These are phyloP conservation scores for Coemansia sp. DNA, from an alignment of 192 early-diverging fungal species.

Conservation along the genomic window DNA sequence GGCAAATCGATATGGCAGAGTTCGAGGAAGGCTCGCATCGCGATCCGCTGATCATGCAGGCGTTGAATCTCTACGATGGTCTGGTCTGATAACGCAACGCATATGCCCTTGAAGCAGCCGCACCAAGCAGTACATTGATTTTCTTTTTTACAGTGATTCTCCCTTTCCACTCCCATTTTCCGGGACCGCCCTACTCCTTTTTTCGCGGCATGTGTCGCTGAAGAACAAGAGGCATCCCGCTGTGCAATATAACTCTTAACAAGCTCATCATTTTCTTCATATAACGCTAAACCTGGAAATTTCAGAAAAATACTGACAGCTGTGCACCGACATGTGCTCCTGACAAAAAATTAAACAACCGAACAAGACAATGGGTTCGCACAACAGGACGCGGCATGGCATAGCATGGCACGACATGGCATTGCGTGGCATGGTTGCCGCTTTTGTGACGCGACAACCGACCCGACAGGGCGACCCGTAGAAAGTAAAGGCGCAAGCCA, in stretches of 20 bases:
- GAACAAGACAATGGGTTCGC: no score
- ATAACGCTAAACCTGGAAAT: no score
- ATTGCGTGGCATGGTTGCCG: background rate
- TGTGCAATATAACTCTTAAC: no score
- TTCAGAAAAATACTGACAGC: no score
- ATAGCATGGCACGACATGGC: background rate
- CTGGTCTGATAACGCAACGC: conserved; percentile 60
- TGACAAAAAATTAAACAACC: background rate
- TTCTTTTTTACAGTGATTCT: background rate
- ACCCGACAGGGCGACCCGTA: no score
- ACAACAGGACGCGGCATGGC: background rate
- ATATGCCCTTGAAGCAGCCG: background rate
- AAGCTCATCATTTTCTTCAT: no score
- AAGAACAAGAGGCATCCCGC: no score
- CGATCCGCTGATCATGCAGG: conserved; percentile 85
- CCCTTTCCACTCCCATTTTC: background rate
- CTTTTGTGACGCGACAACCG: no score
- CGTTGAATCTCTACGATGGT: conserved; percentile 84
- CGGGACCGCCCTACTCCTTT: background rate
- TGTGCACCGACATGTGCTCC: background rate
- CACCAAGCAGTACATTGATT: background rate
- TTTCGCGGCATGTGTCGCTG: background rate
- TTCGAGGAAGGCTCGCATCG: conserved; percentile 85
- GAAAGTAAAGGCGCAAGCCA: no score
- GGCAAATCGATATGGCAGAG: conserved; percentile 76